Evolutionary conservation across 2,329 filamentous ascomycete species (phyloP).

Genomic region (Onygenales sp.): DNA sequence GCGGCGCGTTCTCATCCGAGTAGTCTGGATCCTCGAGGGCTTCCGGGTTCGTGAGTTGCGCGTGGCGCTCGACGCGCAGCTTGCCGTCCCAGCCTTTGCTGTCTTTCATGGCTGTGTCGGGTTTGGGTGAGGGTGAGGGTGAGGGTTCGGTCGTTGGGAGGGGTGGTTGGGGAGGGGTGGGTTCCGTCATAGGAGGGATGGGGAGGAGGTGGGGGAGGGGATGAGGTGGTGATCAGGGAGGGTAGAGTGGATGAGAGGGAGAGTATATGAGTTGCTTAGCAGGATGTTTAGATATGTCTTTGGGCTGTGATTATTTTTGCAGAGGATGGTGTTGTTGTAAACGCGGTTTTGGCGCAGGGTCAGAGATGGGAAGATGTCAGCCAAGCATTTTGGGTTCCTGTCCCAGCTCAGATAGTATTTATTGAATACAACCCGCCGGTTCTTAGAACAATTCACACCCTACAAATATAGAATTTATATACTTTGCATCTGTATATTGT

Average conservation of each 20-base stretch:
- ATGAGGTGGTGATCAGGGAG: background rate
- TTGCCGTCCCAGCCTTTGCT: conserved; percentile 40
- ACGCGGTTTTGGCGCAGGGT: background rate
- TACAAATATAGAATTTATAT: too few relatives aligned
- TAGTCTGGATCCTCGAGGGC: conserved; percentile 78
- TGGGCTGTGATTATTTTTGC: too few relatives aligned
- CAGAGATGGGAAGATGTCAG: background rate
- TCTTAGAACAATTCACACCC: too few relatives aligned
- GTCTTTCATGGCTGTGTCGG: conserved; percentile 26
- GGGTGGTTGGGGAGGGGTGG: conserved; percentile 18
- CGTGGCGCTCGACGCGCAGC: conserved; percentile 54
- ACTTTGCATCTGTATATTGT: too few relatives aligned
- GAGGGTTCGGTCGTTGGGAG: conserved; percentile 9
- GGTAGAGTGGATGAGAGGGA: background rate
- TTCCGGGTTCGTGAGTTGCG: conserved; percentile 65
- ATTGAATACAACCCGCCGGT: too few relatives aligned
- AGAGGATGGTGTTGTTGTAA: background rate
- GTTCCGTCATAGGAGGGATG: background rate
- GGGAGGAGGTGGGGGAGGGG: background rate
- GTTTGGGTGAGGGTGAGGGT: background rate
- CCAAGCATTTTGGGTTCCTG: background rate
- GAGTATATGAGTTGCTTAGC: background rate
- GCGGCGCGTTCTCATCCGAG: conserved; percentile 59
- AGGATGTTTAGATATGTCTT: background rate
- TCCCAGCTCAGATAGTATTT: too few relatives aligned